Percentiles rank a stretch among this genome's conserved stretches.
Conservation (phyloP, 768 basidiomycete species). For the Russula emetica region DNA sequence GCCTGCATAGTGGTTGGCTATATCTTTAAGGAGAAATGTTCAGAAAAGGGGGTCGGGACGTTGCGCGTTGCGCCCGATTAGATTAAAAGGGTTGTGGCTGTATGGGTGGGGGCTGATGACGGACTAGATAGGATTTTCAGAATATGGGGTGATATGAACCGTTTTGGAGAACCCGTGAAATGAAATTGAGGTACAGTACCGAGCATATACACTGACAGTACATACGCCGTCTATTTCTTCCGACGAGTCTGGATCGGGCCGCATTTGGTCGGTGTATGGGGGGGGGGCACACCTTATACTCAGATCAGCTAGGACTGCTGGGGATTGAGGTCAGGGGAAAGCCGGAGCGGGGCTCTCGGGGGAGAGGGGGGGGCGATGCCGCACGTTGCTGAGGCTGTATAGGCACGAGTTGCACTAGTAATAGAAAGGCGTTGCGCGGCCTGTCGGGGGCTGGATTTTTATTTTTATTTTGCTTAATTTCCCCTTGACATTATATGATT, state of each 20-base stretch:
- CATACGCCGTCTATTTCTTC: not conserved
- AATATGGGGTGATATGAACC: not conserved
- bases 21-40: constrained; percentile 4
- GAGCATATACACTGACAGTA: too few relatives aligned
- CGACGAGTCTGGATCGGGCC: not conserved
- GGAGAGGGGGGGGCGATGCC: too few relatives aligned
- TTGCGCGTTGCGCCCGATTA: not conserved
- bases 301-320: too few relatives aligned
- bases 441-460: too few relatives aligned
- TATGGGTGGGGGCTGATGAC: not conserved
- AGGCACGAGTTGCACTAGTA: too few relatives aligned
- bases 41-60: not conserved
- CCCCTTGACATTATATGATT: not conserved
- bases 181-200: too few relatives aligned
- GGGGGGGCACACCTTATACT: too few relatives aligned
- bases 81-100: not conserved
- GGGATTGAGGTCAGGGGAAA: too few relatives aligned
- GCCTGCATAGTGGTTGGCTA: not conserved
- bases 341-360: too few relatives aligned
- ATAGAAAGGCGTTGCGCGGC: too few relatives aligned
- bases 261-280: not conserved
- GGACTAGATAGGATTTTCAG: not conserved
- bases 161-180: not conserved
- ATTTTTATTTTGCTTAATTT: too few relatives aligned
- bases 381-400: too few relatives aligned